phyloP scores from a whole-genome alignment of 306 rosid species.

The Aeschynomene evenia region DNA sequence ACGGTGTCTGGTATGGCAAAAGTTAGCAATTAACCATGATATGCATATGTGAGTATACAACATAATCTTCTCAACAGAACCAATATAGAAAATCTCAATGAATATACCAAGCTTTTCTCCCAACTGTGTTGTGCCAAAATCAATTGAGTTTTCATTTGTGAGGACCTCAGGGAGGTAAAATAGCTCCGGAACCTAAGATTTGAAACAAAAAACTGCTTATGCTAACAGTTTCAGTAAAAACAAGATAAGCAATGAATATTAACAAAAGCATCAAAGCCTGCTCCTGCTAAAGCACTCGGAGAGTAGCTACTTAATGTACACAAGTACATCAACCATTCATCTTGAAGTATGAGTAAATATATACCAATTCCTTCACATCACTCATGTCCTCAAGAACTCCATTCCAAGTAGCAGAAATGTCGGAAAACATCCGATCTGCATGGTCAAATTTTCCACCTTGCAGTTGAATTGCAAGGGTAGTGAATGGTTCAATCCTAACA shows the following conservation, averaged over 20 bases:
- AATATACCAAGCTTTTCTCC: slow-evolving; percentile 87
- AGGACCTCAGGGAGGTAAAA: slow-evolving; percentile 93
- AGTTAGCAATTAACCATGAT: slow-evolving; percentile 31
- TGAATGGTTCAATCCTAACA: slow-evolving; percentile 95
- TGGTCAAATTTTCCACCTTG: slow-evolving; percentile 99
- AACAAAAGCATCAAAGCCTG: neutral
- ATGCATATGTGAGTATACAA: slow-evolving; percentile 23
- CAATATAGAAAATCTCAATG: slow-evolving; percentile 25
- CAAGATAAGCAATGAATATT: slow-evolving; percentile 26
- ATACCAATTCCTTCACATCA: slow-evolving; percentile 98
- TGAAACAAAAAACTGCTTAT: slow-evolving; percentile 1
- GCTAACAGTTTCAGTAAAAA: slow-evolving; percentile 26
- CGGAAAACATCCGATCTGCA: slow-evolving; percentile 98
- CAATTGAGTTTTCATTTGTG: slow-evolving; percentile 89
- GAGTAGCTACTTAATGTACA: neutral
- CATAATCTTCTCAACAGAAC: neutral
- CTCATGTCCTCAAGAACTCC: slow-evolving; percentile 98
- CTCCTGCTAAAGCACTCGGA: slow-evolving; percentile 6
- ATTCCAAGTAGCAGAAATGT: slow-evolving; percentile 89
- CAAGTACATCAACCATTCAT: slow-evolving; percentile 24
- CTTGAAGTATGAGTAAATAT: slow-evolving; percentile 30
- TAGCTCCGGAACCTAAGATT: slow-evolving; percentile 87
- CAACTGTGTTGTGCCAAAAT: slow-evolving; percentile 92
- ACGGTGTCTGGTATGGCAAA: slow-evolving; percentile 65
- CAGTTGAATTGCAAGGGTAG: slow-evolving; percentile 91